These are phyloP conservation scores for Mallotus nudiflorus DNA, from an alignment of 345 rosid genomes.

Conservation along the genomic window DNA sequence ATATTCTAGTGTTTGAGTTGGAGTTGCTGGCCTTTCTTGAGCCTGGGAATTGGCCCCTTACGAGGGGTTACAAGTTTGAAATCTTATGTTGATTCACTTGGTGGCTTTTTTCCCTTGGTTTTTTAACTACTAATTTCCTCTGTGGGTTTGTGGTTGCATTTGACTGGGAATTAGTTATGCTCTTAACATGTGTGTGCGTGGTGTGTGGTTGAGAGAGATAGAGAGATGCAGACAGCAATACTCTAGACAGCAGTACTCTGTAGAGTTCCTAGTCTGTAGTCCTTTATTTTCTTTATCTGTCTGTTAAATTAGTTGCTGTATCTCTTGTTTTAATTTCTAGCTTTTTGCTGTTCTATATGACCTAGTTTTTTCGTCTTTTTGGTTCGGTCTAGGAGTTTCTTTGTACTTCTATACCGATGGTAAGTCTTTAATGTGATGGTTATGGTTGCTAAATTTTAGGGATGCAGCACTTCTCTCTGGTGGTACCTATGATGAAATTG, in stretches of 20 bases:
- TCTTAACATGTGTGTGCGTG: neutral
- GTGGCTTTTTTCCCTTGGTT: too few species aligned
- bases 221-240: too few species aligned
- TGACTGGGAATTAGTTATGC: neutral
- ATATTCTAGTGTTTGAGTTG: neutral
- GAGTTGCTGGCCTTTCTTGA: neutral
- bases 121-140: neutral
- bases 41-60: too few species aligned
- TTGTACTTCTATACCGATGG: neutral
- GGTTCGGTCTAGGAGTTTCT: neutral
- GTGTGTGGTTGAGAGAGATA: too few species aligned
- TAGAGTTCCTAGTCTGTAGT: too few species aligned
- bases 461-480: constrained; percentile 57
- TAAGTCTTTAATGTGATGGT: neutral
- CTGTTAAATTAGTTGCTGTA: too few species aligned
- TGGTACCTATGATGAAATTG: constrained; percentile 57
- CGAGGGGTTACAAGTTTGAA: neutral
- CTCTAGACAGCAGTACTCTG: too few species aligned
- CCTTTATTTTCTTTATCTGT: neutral
- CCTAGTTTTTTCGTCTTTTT: neutral
- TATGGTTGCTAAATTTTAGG: constrained; percentile 45
- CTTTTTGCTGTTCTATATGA: neutral
- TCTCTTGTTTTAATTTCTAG: too few species aligned
- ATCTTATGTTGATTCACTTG: neutral
- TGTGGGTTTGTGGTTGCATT: neutral